Conservation (phyloP, 768 basidiomycete genomes). For the Scleroderma citrinum region DNA sequence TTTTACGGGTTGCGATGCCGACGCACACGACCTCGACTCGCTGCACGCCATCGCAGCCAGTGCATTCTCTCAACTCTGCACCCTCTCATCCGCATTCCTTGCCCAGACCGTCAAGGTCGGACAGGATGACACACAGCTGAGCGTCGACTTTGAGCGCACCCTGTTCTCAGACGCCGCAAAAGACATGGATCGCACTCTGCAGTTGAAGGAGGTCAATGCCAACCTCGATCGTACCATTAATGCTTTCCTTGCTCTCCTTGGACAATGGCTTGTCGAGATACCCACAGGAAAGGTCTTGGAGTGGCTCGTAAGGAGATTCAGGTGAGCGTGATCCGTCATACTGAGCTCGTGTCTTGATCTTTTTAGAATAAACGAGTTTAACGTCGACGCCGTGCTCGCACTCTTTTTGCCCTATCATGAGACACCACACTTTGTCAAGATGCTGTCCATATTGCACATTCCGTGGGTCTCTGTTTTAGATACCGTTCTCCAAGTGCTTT, state of each 20-base stretch:
- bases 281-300: conserved; percentile 83
- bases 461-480: conserved; percentile 38
- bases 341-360: neutral
- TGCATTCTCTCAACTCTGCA: conserved; percentile 65
- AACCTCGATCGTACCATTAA: conserved; percentile 58
- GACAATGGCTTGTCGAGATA: conserved; percentile 74
- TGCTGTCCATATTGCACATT: conserved; percentile 81
- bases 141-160: conserved; percentile 51
- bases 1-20: conserved; percentile 76
- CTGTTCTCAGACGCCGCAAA: conserved; percentile 81
- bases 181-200: conserved; percentile 70
- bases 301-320: conserved; percentile 91
- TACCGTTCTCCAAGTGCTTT: neutral
- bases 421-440: conserved; percentile 89
- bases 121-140: conserved; percentile 11
- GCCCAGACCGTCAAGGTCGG: conserved; percentile 10
- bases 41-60: conserved; percentile 77
- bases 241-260: conserved; percentile 62
- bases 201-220: conserved; percentile 54
- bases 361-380: conserved; percentile 86
- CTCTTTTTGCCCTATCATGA: conserved; percentile 94
- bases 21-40: conserved; percentile 82
- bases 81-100: conserved; percentile 50
- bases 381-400: conserved; percentile 67
- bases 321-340: conserved; percentile 43